Base-by-base conservation (phyloP, 768 basidiomycete genomes). In the Russula abietina region DNA sequence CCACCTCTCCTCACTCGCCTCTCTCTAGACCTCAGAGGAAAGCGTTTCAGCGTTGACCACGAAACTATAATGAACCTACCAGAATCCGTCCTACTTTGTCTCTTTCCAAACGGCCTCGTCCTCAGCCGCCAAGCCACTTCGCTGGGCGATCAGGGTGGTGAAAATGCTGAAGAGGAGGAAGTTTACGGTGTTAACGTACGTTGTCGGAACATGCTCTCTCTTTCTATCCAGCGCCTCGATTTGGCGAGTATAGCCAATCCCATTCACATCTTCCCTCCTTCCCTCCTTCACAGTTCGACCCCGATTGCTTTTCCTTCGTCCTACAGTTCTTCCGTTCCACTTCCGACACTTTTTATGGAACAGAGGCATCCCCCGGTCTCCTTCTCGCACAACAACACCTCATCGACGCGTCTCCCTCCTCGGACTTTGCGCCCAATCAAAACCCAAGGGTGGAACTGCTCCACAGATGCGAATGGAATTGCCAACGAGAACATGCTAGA, bases 11-110 rank as follows among this genome's bases (percentile, higher is more conserved):
- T 98, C 67, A 88, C 92, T 28, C 83, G 93, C 69, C 81, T 99
- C 69, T 83, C 89, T 58, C 86, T 99, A 69, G 97, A 98, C 77
- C 82, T 99, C 41, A 86, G 97, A 66, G 94, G 94, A 60, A 81
- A 76, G 69, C 87, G 93, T 65, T 95, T 98, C 77, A 87, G 91
- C 64, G 93, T 99, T 49, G 97, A 98, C 76, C 83, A 95, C 68
- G 96, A 98, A 77, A 94, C 91, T 7, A 88, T 99, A 72, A 97
- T 98, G 94, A 93, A 95, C 73, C 81, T 99, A 22, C 97, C 97
- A 2, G 97, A 99, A 83, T 93, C 91, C 19, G 93, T 99, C 81
- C n/a, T 98, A 57, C 79, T 99, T 41, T 98, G 95, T 74, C 80
- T 99, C 65, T 99, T 98, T 72, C 97, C 97, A 11, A 98, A 98